A percentile compares a stretch with the other conserved stretches of the same genome.
Evolutionary conservation across 2,329 filamentous ascomycete species (phyloP).

Genomic region (Xylaria sp.): DNA sequence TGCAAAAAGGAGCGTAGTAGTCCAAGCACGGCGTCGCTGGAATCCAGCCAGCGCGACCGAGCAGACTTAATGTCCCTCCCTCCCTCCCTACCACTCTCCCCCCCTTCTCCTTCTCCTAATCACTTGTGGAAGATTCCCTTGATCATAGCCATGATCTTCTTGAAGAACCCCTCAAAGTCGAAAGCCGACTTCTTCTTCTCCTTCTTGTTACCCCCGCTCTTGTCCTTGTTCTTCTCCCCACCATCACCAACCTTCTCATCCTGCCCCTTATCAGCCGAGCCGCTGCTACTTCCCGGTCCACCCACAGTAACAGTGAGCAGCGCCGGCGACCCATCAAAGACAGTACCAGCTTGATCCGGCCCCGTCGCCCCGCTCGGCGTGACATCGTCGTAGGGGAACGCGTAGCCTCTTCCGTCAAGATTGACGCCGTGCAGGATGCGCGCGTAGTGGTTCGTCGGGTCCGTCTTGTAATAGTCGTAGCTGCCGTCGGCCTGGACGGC

Average conservation of each 20-base stretch:
- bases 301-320: slow-evolving; percentile 68
- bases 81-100: not conserved
- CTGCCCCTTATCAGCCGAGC: slow-evolving; percentile 12
- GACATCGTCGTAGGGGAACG: slow-evolving; percentile 79
- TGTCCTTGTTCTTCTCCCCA: slow-evolving; percentile 36
- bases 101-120: not conserved
- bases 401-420: slow-evolving; percentile 71
- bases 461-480: slow-evolving; percentile 69
- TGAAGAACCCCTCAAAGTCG: slow-evolving; percentile 27
- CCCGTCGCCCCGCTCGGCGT: slow-evolving; percentile 58
- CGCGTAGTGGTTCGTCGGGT: slow-evolving; percentile 74
- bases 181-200: slow-evolving; percentile 34
- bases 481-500: slow-evolving; percentile 61
- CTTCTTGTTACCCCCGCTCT: slow-evolving; percentile 21
- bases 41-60: not conserved
- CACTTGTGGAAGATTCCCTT: slow-evolving; percentile 32
- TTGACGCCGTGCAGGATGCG: slow-evolving; percentile 71
- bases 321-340: slow-evolving; percentile 66
- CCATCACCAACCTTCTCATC: slow-evolving; percentile 22
- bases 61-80: not conserved
- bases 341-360: slow-evolving; percentile 70
- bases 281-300: slow-evolving; percentile 48
- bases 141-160: slow-evolving; percentile 26
- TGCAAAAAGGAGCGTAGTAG: not conserved
- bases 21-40: not conserved